phyloP scores from a whole-genome alignment of 208 protist species.

The Wallacemonas sp. region DNA sequence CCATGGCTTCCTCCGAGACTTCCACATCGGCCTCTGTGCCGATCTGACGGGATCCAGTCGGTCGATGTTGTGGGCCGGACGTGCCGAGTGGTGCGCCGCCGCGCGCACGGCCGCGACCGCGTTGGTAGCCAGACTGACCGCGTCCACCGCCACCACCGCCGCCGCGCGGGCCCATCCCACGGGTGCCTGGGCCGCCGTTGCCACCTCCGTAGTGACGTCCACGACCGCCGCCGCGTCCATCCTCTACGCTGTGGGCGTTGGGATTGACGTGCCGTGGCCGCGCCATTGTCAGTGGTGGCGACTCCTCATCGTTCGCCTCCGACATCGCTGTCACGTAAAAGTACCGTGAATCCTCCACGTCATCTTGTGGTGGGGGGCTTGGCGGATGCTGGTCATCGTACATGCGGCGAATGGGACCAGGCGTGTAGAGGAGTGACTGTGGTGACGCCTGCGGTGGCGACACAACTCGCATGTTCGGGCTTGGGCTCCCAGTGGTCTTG shows the following conservation, averaged over 20 bases:
- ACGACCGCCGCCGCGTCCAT: constrained; percentile 12
- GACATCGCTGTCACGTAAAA: constrained; percentile 20
- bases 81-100: background rate
- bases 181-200: background rate
- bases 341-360: constrained; percentile 21
- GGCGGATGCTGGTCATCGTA: constrained; percentile 35
- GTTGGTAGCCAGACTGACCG: background rate
- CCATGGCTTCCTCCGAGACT: constrained; percentile 26
- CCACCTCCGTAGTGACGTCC: background rate
- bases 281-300: background rate
- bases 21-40: constrained; percentile 9
- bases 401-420: constrained; percentile 12
- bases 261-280: background rate
- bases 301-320: background rate
- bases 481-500: constrained; percentile 71
- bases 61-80: background rate
- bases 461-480: constrained; percentile 45
- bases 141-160: constrained; percentile 12
- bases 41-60: background rate
- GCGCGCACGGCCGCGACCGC: background rate
- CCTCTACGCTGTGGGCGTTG: background rate
- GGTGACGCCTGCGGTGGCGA: constrained; percentile 82
- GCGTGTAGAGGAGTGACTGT: constrained; percentile 68
- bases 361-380: constrained; percentile 45
- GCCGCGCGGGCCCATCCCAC: constrained; percentile 19